phyloP scores from a whole-genome alignment of 2,329 filamentous ascomycete genomes.

The Alternaria brassicae region DNA sequence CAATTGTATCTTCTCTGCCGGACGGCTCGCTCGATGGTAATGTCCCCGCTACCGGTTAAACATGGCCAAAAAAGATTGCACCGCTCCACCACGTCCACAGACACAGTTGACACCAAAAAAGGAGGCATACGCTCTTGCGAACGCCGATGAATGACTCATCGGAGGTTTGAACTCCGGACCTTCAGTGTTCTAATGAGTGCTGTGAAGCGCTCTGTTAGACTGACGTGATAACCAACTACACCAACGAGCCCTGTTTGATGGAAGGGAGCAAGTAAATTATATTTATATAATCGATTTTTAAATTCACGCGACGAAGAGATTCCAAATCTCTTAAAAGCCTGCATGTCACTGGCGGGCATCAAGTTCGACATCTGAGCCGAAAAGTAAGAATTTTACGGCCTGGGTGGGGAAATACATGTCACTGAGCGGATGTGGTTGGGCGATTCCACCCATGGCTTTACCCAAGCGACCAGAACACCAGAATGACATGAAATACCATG shows the following conservation, averaged over 20 bases:
- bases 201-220: conserved; percentile 48
- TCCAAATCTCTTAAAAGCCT: background rate
- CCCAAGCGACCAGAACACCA: background rate
- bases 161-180: conserved; percentile 23
- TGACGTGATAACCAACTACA: conserved; percentile 59
- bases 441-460: background rate
- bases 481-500: background rate
- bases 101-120: background rate
- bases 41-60: background rate
- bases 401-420: background rate
- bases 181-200: conserved; percentile 17
- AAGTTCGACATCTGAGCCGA: background rate
- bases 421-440: conserved; percentile 1
- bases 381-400: background rate
- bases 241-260: conserved; percentile 39
- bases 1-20: background rate
- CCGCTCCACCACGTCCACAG: background rate
- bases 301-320: background rate
- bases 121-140: background rate
- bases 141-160: conserved; percentile 11
- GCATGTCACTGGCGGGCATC: background rate
- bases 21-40: too few relatives aligned
- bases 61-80: background rate
- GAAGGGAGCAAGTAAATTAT: background rate
- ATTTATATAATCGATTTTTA: background rate